Conservation (phyloP, 1,139 yeast species). For the Yamadazyma sp. region DNA sequence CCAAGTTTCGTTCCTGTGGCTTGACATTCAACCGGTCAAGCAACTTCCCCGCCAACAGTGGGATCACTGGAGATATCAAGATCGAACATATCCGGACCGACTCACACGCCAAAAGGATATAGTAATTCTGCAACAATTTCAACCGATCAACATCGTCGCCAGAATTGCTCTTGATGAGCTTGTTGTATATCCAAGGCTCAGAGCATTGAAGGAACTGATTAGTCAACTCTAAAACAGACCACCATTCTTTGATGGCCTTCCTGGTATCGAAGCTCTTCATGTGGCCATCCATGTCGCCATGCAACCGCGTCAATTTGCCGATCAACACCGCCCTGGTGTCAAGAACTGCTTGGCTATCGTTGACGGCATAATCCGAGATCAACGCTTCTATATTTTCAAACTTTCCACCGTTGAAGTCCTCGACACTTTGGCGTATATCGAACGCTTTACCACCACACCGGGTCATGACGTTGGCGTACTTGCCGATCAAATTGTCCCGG, state of each 20-base stretch:
- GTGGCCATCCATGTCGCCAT: slow-evolving; percentile 36
- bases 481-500: slow-evolving; percentile 72
- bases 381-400: slow-evolving; percentile 26
- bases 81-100: slow-evolving; percentile 67
- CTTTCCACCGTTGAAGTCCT: slow-evolving; percentile 18
- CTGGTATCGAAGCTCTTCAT: slow-evolving; percentile 55
- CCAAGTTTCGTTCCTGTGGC: slow-evolving; percentile 36
- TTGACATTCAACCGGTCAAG: slow-evolving; percentile 54
- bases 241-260: slow-evolving; percentile 61
- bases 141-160: slow-evolving; percentile 14
- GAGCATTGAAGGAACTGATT: slow-evolving; percentile 61
- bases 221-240: slow-evolving; percentile 60
- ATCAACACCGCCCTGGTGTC: slow-evolving; percentile 13
- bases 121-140: slow-evolving; percentile 43
- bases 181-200: slow-evolving; percentile 58
- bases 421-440: slow-evolving; percentile 49
- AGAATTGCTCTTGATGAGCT: slow-evolving; percentile 26
- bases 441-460: slow-evolving; percentile 76
- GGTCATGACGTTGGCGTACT: slow-evolving; percentile 76
- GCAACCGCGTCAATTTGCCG: slow-evolving; percentile 20
- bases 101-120: slow-evolving; percentile 69
- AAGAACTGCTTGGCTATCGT: slow-evolving; percentile 13
- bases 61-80: slow-evolving; percentile 70
- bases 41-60: slow-evolving; percentile 56
- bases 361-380: slow-evolving; percentile 14